A percentile compares a stretch with the other conserved stretches of the same genome.
These are phyloP conservation scores for Rosa rugosa DNA, from an alignment of 306 rosid species.

Conservation along the genomic window DNA sequence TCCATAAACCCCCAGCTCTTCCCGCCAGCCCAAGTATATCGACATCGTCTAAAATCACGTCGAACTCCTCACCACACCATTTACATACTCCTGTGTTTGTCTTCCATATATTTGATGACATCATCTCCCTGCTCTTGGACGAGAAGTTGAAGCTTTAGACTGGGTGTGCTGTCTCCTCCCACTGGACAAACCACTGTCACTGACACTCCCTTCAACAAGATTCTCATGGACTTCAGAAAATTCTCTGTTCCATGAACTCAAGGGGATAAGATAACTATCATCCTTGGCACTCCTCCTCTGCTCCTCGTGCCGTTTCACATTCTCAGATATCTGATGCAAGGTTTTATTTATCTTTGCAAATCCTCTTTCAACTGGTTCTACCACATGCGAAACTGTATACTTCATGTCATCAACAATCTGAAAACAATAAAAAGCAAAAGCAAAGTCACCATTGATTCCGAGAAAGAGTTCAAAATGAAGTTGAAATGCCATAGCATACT, in stretches of 20 bases:
- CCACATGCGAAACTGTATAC: slow-evolving; percentile 89
- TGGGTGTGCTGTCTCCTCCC: slow-evolving; percentile 57
- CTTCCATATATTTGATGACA: neutral
- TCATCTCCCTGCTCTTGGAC: slow-evolving; percentile 44
- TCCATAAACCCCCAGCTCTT: slow-evolving; percentile 8
- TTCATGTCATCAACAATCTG: slow-evolving; percentile 99
- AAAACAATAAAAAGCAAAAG: slow-evolving; percentile 16
- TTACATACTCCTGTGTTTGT: slow-evolving; percentile 18
- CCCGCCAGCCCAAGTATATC: slow-evolving; percentile 11
- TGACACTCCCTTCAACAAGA: slow-evolving; percentile 73
- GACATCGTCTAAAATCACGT: slow-evolving; percentile 25
- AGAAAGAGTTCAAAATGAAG: neutral
- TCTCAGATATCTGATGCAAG: slow-evolving; percentile 86
- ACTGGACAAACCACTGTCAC: slow-evolving; percentile 72
- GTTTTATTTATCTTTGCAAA: slow-evolving; percentile 77
- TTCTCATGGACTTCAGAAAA: slow-evolving; percentile 62
- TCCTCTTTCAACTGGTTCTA: slow-evolving; percentile 95
- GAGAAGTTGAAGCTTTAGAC: slow-evolving; percentile 48
- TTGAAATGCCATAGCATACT: slow-evolving; percentile 13
- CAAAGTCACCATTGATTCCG: slow-evolving; percentile 28
- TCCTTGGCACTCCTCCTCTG: slow-evolving; percentile 70
- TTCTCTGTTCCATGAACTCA: slow-evolving; percentile 68
- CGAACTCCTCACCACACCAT: slow-evolving; percentile 11
- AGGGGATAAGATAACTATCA: slow-evolving; percentile 66
- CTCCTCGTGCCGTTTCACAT: slow-evolving; percentile 85